Percentiles rank a stretch among this genome's conserved stretches.
Conservation (phyloP, 2,329 filamentous ascomycete species). For the Exophiala sideris region DNA sequence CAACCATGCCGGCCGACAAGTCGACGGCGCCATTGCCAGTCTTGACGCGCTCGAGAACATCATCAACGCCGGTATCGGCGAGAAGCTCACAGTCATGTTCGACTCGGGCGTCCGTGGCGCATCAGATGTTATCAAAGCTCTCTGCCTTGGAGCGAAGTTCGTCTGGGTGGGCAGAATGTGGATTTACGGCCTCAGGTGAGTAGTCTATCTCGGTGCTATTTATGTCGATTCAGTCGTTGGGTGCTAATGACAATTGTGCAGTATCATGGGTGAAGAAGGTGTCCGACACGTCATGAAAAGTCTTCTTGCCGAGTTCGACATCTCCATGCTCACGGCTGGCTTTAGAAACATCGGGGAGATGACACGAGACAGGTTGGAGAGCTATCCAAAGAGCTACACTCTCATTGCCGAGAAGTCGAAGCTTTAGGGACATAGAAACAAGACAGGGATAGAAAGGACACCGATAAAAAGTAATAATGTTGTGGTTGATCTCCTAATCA, state of each 20-base stretch:
- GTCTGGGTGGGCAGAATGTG: constrained; percentile 61
- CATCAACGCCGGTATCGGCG: constrained; percentile 47
- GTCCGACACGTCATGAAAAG: constrained; percentile 61
- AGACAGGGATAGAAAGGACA: neutral
- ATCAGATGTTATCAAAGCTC: constrained; percentile 58
- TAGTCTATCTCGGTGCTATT: neutral
- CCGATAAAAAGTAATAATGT: neutral
- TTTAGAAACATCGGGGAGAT: constrained; percentile 54
- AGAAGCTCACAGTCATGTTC: constrained; percentile 55
- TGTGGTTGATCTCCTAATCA: neutral
- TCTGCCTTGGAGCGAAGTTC: constrained; percentile 60
- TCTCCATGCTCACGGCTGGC: constrained; percentile 58
- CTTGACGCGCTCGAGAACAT: constrained; percentile 61
- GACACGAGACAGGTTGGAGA: constrained; percentile 38
- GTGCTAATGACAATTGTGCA: constrained; percentile 18
- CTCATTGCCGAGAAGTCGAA: constrained; percentile 38
- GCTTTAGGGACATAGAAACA: constrained; percentile 12
- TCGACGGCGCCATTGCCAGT: constrained; percentile 59
- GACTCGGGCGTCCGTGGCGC: constrained; percentile 58
- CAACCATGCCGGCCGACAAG: constrained; percentile 68
- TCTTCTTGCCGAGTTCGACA: constrained; percentile 61
- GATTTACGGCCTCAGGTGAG: constrained; percentile 52
- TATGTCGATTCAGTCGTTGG: neutral
- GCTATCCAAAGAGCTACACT: constrained; percentile 41
- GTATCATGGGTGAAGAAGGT: constrained; percentile 59